A percentile compares a stretch with the other conserved stretches of the same genome.
These are phyloP conservation scores for Piromyces finnis DNA, from an alignment of 192 early-diverging fungal genomes.

Conservation along the genomic window DNA sequence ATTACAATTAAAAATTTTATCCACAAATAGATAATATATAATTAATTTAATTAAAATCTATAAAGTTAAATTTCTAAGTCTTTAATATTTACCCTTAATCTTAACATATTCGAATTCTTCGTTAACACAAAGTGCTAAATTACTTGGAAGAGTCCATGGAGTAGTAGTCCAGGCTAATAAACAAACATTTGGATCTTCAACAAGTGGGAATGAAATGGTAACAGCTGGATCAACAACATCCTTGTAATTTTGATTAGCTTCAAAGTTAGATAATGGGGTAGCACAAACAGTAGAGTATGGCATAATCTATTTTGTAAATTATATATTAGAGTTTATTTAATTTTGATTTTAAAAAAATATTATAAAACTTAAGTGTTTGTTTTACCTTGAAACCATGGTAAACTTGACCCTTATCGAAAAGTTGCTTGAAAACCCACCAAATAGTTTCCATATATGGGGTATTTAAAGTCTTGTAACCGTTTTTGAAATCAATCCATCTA, in stretches of 20 bases:
- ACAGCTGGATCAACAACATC: slow-evolving; percentile 87
- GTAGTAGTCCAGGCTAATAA: slow-evolving; percentile 98
- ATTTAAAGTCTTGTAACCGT: slow-evolving; percentile 98
- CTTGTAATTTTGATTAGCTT: slow-evolving; percentile 91
- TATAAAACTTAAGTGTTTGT: not conserved
- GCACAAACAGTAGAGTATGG: slow-evolving; percentile 84
- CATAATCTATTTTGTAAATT: slow-evolving; percentile 37
- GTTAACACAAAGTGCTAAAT: slow-evolving; percentile 84
- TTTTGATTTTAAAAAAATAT: too few relatives aligned
- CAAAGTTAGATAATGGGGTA: slow-evolving; percentile 94
- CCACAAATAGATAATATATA: too few relatives aligned
- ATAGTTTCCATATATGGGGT: slow-evolving; percentile 93
- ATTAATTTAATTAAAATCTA: too few relatives aligned
- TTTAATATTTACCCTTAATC: slow-evolving; percentile 34
- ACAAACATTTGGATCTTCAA: slow-evolving; percentile 51
- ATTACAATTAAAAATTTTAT: not conserved
- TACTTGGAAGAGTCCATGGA: slow-evolving; percentile 94
- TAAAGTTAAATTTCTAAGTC: too few relatives aligned
- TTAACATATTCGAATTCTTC: slow-evolving; percentile 90
- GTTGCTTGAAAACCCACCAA: slow-evolving; percentile 98
- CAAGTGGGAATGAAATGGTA: slow-evolving; percentile 82
- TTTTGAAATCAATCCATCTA: slow-evolving; percentile 99
- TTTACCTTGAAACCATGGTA: slow-evolving; percentile 75
- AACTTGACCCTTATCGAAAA: slow-evolving; percentile 85
- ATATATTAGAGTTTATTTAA: too few relatives aligned